Evolutionary conservation across 768 basidiomycete genomes (phyloP), one percentile per base, ranked within the genome.

Genomic region (Leccinum disarticulatum): DNA sequence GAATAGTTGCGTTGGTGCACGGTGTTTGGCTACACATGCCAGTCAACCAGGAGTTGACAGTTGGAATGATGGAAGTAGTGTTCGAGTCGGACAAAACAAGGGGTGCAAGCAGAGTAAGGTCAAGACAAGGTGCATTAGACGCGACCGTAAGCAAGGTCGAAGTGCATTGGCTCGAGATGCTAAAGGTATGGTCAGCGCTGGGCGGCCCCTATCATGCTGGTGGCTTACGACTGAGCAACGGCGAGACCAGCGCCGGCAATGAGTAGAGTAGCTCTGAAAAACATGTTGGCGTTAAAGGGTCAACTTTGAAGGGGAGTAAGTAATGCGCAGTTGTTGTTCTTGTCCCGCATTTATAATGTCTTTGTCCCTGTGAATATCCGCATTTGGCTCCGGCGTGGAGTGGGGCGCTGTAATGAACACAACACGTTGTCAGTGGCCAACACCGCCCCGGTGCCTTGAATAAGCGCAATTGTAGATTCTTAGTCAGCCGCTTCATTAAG

Each of bases 1-100:
- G 72, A 10, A 92, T 77, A 0, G 87, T 85, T 19, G 73, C 73
- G 61, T 91, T 87, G 64, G 77, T 81, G 69, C 89, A 90, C 9
- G 82, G 69, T 3, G 73, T 73, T 50, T 75, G 73, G 17, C 77
- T 63, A 68, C 88, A 90, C 54, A 87, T 38, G 51, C 80, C 81
- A 0, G 73, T 77, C 52, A 90, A 72, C 90, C 90, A 92, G 43
- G 55, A 79, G 71, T 87, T 76, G 57, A 90, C 64, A 13, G 83
- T 73, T 2, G 70, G 62, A 35, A 80, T 66, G 54, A 80, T 43
- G 0, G 79, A 79, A 13, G 71, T 67, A 25, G 57, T 64, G 31
- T 54, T 62, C 3, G 71, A 65, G 41, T 70, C 68, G 3, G 62
- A 60, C 25, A 70, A 5, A 5, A 60, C 66, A 41, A 79, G 64